Conservation (phyloP, 768 basidiomycete species). For the Pleurotus ostreatus region DNA sequence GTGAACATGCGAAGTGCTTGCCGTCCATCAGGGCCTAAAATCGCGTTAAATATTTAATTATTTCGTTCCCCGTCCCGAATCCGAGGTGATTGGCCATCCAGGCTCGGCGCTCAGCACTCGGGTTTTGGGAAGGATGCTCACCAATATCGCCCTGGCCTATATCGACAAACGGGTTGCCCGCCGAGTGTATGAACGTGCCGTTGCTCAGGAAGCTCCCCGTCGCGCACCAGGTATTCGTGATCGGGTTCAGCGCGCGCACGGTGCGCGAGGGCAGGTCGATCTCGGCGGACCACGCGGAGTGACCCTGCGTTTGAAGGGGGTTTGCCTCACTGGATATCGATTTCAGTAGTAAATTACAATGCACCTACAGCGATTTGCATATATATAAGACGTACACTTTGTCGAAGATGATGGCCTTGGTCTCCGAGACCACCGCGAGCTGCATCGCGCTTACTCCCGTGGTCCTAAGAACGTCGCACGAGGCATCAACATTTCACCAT, state of each 20-base stretch:
- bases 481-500: no score
- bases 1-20: constrained; percentile 34
- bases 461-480: constrained; percentile 8
- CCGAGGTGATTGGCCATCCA: no score
- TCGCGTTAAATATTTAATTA: neutral
- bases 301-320: constrained; percentile 34
- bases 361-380: neutral
- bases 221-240: constrained; percentile 38
- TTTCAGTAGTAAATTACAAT: neutral
- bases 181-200: constrained; percentile 31
- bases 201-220: constrained; percentile 38
- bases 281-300: constrained; percentile 42
- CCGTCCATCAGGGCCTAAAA: constrained; percentile 20
- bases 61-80: no score
- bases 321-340: constrained; percentile 22
- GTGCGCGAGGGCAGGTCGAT: constrained; percentile 37
- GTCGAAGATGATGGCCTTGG: constrained; percentile 19
- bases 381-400: constrained; percentile 15
- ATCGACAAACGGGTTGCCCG: constrained; percentile 11
- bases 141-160: constrained; percentile 7
- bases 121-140: neutral
- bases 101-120: no score
- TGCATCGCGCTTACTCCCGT: constrained; percentile 21
- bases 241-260: constrained; percentile 26
- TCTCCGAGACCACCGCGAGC: constrained; percentile 18